phyloP scores from a whole-genome alignment of 306 rosid genomes.

The Lathyrus tuberosus region DNA sequence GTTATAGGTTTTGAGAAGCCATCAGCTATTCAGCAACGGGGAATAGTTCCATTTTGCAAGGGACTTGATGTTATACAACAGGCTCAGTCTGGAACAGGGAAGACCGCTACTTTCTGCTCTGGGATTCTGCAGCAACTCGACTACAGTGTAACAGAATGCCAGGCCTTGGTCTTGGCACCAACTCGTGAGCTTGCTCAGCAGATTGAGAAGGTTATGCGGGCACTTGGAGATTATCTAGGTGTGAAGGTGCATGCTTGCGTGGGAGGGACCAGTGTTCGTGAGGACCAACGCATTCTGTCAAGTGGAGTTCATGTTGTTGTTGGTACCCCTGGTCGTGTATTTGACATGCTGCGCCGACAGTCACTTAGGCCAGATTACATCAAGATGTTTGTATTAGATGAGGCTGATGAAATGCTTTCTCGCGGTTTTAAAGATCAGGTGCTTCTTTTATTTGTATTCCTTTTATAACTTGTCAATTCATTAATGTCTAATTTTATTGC shows the following conservation, averaged over 20 bases:
- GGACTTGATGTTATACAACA: constrained; percentile 89
- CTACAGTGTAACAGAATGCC: constrained; percentile 69
- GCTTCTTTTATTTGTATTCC: not conserved
- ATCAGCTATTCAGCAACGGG: constrained; percentile 87
- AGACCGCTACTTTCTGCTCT: constrained; percentile 85
- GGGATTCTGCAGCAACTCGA: constrained; percentile 85
- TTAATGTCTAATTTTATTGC: not conserved
- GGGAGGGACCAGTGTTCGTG: constrained; percentile 82
- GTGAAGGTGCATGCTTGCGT: constrained; percentile 87
- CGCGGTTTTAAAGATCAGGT: constrained; percentile 91
- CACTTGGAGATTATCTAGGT: constrained; percentile 86
- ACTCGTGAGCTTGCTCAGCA: constrained; percentile 90
- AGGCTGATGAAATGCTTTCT: constrained; percentile 92
- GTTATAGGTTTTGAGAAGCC: constrained; percentile 82
- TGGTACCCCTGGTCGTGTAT: constrained; percentile 89
- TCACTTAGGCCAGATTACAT: constrained; percentile 74
- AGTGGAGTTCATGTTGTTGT: constrained; percentile 86
- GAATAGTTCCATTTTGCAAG: constrained; percentile 81
- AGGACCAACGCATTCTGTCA: constrained; percentile 77
- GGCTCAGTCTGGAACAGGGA: constrained; percentile 91
- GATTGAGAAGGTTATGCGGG: constrained; percentile 91
- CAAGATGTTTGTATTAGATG: constrained; percentile 83
- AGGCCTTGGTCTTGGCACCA: constrained; percentile 81
- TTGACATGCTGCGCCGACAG: constrained; percentile 83
- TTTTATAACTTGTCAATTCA: not conserved